phyloP scores from a whole-genome alignment of 1,139 yeast genomes.

The Candida sp. region DNA sequence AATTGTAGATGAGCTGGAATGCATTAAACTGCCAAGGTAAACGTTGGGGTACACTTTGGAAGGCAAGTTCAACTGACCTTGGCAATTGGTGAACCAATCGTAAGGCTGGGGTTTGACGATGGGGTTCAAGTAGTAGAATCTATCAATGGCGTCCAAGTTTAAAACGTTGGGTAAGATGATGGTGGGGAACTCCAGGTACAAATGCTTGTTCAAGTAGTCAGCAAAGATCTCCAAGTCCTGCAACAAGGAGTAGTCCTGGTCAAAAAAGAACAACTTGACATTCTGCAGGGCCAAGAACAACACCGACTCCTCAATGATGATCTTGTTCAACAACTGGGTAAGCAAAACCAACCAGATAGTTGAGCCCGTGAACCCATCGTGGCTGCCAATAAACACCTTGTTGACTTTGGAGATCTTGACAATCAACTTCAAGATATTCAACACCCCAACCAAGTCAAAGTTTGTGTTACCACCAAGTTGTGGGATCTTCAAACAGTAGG shows the following conservation, averaged over 20 bases:
- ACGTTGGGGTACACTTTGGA: conserved; percentile 32
- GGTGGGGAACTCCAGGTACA: conserved; percentile 12
- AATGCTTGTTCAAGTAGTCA: conserved; percentile 14
- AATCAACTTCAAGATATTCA: conserved; percentile 37
- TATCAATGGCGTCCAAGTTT: conserved; percentile 8
- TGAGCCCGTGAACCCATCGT: conserved; percentile 47
- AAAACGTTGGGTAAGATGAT: conserved; percentile 10
- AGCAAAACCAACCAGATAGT: conserved; percentile 33
- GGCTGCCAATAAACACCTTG: conserved; percentile 36
- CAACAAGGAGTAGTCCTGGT: conserved; percentile 34
- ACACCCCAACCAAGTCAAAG: conserved; percentile 27
- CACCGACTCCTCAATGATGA: conserved; percentile 29
- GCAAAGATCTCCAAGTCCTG: conserved; percentile 36
- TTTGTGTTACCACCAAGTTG: conserved; percentile 24
- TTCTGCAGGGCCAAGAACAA: conserved; percentile 17
- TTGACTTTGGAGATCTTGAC: conserved; percentile 23
- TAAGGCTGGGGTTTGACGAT: conserved; percentile 8
- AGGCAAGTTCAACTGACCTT: conserved; percentile 42
- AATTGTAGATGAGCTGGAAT: conserved; percentile 38
- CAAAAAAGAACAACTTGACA: conserved; percentile 35
- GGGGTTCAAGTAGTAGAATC: conserved; percentile 8
- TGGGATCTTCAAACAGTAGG: conserved; percentile 38
- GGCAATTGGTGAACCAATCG: conserved; percentile 40
- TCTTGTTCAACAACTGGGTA: conserved; percentile 23
- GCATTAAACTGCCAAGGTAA: conserved; percentile 39